Percentiles rank a stretch among this genome's conserved stretches.
Evolutionary conservation across 768 basidiomycete genomes (phyloP).

Genomic region (Naganishia friedmannii): DNA sequence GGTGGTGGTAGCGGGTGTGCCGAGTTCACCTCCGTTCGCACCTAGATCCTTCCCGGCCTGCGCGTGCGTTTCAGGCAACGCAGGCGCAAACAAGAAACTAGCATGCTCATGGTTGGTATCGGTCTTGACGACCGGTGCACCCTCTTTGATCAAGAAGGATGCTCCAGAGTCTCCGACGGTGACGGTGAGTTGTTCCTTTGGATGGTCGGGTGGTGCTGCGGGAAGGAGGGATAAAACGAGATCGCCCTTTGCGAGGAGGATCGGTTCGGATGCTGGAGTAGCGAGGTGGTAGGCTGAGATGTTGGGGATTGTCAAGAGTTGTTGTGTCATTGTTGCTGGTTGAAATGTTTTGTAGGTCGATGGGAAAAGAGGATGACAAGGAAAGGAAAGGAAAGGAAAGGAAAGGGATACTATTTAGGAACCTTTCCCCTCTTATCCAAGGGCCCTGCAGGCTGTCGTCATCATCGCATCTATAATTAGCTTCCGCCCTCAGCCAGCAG

Average conservation of each 20-base stretch:
- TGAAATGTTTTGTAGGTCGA: not conserved
- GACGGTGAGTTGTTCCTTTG: constrained; percentile 38
- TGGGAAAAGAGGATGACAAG: no score
- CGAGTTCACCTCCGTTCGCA: not conserved
- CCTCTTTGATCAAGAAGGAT: constrained; percentile 41
- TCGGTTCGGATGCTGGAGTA: constrained; percentile 31
- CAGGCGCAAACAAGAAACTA: constrained; percentile 39
- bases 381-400: no score
- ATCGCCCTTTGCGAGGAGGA: constrained; percentile 44
- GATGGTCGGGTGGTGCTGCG: constrained; percentile 41
- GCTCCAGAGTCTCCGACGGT: constrained; percentile 38
- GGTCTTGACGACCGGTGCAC: constrained; percentile 40
- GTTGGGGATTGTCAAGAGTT: constrained; percentile 35
- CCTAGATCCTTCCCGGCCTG: constrained; percentile 20
- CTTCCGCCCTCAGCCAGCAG: no score
- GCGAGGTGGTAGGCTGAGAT: constrained; percentile 45
- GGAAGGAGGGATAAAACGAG: constrained; percentile 44
- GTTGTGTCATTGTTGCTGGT: not conserved
- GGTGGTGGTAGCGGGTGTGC: not conserved
- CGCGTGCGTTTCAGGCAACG: constrained; percentile 31
- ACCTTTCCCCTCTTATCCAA: no score
- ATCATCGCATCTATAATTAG: no score
- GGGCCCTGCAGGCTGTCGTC: no score
- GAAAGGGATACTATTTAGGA: no score
- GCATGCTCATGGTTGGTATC: constrained; percentile 45